Evolutionary conservation across 2,329 filamentous ascomycete genomes (phyloP).

Genomic region (Zalaria obscura): DNA sequence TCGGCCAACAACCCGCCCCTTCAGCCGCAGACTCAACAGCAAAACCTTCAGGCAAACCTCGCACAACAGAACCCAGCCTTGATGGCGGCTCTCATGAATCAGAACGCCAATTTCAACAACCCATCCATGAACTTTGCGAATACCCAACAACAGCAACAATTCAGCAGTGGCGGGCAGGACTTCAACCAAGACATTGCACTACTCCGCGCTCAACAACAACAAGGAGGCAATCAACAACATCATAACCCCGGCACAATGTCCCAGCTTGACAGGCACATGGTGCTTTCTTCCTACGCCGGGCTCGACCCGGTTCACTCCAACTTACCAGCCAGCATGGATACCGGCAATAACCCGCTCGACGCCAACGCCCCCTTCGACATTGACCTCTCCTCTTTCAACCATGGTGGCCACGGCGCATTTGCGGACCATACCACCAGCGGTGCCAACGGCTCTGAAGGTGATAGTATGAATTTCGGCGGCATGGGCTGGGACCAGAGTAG

Average conservation of each 20-base stretch:
- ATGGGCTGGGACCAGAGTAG: conserved; percentile 33
- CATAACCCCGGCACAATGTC: conserved; percentile 42
- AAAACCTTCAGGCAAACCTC: not conserved
- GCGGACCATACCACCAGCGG: too few relatives aligned
- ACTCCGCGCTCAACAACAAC: conserved; percentile 15
- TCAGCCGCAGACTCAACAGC: conserved; percentile 12
- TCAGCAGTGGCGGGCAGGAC: not conserved
- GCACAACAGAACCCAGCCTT: not conserved
- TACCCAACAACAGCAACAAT: conserved; percentile 6
- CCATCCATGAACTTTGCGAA: not conserved
- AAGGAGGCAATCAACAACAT: conserved; percentile 18
- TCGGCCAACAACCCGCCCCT: conserved; percentile 5
- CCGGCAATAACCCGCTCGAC: conserved; percentile 1
- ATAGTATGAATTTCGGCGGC: conserved; percentile 6
- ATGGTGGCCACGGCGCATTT: conserved; percentile 6
- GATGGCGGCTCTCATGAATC: not conserved
- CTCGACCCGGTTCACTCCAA: conserved; percentile 29
- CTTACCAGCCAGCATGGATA: conserved; percentile 8
- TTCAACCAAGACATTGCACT: conserved; percentile 2
- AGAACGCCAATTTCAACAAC: not conserved
- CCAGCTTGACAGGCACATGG: conserved; percentile 61
- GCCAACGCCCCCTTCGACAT: conserved; percentile 9
- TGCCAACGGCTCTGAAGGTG: not conserved
- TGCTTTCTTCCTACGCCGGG: conserved; percentile 56
- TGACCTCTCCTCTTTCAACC: conserved; percentile 10